A percentile compares a stretch with the other conserved stretches of the same genome.
Conservation (phyloP, 257 asterid genomes). For the Solanum rostratum region DNA sequence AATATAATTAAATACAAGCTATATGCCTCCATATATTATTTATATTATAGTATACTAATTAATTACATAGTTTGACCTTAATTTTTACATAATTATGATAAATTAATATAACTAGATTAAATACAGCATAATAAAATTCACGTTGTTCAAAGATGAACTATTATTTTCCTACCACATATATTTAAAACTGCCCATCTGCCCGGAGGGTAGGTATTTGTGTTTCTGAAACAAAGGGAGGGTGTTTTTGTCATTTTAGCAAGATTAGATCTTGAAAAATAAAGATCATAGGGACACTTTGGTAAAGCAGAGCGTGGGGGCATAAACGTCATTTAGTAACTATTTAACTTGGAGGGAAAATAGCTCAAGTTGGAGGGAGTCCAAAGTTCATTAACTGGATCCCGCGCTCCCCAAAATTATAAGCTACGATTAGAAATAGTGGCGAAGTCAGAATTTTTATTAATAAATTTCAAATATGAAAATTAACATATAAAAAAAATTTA, state of each 20-base stretch:
- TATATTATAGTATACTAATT: too few relatives aligned
- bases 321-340: background rate
- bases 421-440: background rate
- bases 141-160: background rate
- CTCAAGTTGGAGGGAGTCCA: background rate
- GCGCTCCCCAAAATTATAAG: background rate
- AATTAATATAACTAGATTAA: too few relatives aligned
- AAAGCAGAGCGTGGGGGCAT: background rate
- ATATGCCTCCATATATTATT: background rate
- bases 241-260: background rate
- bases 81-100: too few relatives aligned
- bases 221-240: background rate
- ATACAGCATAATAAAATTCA: background rate
- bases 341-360: background rate
- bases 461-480: background rate
- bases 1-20: too few relatives aligned
- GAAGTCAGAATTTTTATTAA: fast-evolving
- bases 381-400: background rate
- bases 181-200: background rate
- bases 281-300: background rate
- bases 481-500: background rate
- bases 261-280: background rate
- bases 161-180: background rate
- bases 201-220: background rate
- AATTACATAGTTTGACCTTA: too few relatives aligned